Evolutionary conservation across 805 yeast genomes (phyloP).

Genomic region (Spathaspora arborariae): DNA sequence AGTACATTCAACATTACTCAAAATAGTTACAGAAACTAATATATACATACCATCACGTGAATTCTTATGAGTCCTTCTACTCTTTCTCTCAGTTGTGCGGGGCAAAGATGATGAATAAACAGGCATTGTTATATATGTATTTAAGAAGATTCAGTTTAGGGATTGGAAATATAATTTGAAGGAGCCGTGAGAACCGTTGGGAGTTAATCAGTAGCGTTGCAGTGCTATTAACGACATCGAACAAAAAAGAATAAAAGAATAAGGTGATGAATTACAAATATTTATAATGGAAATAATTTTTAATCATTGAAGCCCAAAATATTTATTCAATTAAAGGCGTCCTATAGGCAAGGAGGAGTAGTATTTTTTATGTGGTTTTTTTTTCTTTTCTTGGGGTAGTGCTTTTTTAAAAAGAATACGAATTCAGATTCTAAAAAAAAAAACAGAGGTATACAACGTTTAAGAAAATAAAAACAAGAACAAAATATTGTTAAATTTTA

Average conservation of each 20-base stretch:
- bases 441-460: background rate
- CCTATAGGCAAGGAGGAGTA: background rate
- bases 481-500: background rate
- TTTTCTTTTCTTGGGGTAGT: background rate
- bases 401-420: background rate
- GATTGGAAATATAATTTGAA: background rate
- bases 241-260: background rate
- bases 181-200: background rate
- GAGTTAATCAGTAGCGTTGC: background rate
- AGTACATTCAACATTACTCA: constrained; percentile 5
- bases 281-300: background rate
- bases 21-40: too few species aligned
- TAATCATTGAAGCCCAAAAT: background rate
- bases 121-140: background rate
- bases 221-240: background rate
- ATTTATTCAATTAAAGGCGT: background rate
- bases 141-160: background rate
- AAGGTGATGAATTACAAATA: background rate
- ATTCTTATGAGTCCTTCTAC: constrained; percentile 36
- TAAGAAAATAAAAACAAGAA: background rate
- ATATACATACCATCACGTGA: constrained; percentile 33
- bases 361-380: background rate
- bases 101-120: background rate
- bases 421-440: background rate
- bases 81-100: constrained; percentile 17